Percentiles rank a stretch among this genome's conserved stretches.
These are phyloP conservation scores for Mucor irregularis DNA, from an alignment of 371 early-diverging fungal genomes.

Conservation along the genomic window DNA sequence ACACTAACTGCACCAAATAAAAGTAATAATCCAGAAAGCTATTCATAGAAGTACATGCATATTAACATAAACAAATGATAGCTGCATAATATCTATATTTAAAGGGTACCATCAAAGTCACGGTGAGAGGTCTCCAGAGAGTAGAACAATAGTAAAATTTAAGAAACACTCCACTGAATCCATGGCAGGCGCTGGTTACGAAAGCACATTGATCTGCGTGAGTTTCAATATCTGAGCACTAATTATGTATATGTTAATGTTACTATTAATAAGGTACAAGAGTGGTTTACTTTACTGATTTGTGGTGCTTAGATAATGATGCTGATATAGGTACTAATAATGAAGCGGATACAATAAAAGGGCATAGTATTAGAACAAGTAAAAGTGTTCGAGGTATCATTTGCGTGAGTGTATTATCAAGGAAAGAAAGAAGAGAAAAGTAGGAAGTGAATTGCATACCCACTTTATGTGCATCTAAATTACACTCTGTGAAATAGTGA, in stretches of 20 bases:
- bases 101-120: slow-evolving; percentile 35
- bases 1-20: slow-evolving; percentile 67
- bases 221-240: slow-evolving; percentile 39
- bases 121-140: slow-evolving; percentile 38
- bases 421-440: neutral
- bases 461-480: neutral
- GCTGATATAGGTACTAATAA: slow-evolving; percentile 11
- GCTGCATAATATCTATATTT: neutral
- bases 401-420: neutral
- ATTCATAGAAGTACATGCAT: neutral
- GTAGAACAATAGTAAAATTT: slow-evolving; percentile 63
- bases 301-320: slow-evolving; percentile 12
- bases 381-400: neutral
- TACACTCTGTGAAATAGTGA: neutral
- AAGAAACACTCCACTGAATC: slow-evolving; percentile 48
- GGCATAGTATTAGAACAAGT: slow-evolving; percentile 8
- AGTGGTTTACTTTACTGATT: slow-evolving; percentile 21
- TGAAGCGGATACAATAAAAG: slow-evolving; percentile 16
- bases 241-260: neutral
- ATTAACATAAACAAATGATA: neutral
- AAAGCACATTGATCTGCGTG: slow-evolving; percentile 42
- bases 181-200: slow-evolving; percentile 36
- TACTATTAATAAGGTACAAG: neutral
- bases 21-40: slow-evolving; percentile 35
- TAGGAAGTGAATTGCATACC: neutral